Evolutionary conservation across 2,329 filamentous ascomycete genomes (phyloP).

Genomic region (Ophiosphaerella korrae): DNA sequence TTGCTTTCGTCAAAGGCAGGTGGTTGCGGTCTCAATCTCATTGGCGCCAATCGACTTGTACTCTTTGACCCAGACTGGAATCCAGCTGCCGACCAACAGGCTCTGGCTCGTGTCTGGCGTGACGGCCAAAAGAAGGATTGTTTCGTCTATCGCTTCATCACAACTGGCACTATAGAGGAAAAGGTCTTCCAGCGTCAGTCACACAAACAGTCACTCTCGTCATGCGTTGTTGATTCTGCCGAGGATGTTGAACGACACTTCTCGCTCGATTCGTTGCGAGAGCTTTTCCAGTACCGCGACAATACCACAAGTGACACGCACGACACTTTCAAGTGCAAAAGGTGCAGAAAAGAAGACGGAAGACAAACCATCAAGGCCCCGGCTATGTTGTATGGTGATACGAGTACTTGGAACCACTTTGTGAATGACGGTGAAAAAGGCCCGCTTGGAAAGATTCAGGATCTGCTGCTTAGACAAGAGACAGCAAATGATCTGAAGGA

Average conservation of each 20-base stretch:
- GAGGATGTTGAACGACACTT: constrained; percentile 98
- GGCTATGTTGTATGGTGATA: constrained; percentile 96
- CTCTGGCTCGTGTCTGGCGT: constrained; percentile 95
- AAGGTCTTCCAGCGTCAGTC: constrained; percentile 99
- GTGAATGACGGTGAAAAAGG: constrained; percentile 72
- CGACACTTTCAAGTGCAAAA: constrained; percentile 98
- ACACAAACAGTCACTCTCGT: constrained; percentile 96
- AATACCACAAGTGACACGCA: constrained; percentile 91
- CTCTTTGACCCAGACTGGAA: constrained; percentile 97
- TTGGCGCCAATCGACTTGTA: constrained; percentile 91
- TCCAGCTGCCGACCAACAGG: constrained; percentile 95
- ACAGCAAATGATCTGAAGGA: constrained; percentile 66
- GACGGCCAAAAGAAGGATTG: constrained; percentile 99
- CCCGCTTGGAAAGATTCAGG: constrained; percentile 81
- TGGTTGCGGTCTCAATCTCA: constrained; percentile 93
- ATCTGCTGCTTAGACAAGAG: constrained; percentile 88
- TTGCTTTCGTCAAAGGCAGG: constrained; percentile 96
- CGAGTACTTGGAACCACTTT: constrained; percentile 99
- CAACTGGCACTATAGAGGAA: constrained; percentile 96
- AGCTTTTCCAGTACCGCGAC: constrained; percentile 90
- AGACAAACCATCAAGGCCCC: constrained; percentile 87
- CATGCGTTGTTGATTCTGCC: constrained; percentile 92
- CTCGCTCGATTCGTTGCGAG: constrained; percentile 84
- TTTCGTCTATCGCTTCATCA: constrained; percentile 99
- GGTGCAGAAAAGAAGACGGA: constrained; percentile 82